A percentile compares a stretch with the other conserved stretches of the same genome.
These are phyloP conservation scores for Cladochytrium replicatum DNA, from an alignment of 192 early-diverging fungal genomes.

Conservation along the genomic window DNA sequence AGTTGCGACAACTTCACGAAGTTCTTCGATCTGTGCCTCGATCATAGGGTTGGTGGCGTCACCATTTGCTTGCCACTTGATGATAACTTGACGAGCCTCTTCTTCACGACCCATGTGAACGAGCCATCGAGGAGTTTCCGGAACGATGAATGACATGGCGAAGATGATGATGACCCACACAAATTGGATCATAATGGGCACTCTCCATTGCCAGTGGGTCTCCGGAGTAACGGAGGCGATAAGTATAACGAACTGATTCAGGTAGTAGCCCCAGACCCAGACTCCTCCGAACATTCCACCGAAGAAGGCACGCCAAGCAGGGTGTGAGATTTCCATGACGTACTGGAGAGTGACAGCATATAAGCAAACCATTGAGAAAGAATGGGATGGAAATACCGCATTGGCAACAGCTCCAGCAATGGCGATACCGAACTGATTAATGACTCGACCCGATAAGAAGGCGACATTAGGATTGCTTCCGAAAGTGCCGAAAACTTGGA, in stretches of 20 bases:
- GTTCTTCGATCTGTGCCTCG: conserved; percentile 30
- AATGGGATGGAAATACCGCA: neutral
- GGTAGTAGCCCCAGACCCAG: neutral
- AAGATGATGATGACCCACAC: conserved; percentile 38
- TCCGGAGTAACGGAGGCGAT: neutral
- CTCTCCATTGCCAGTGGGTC: conserved; percentile 39
- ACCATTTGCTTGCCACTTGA: conserved; percentile 53
- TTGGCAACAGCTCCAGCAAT: neutral
- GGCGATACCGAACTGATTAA: too few species aligned
- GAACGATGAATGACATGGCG: conserved; percentile 43
- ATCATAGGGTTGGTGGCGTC: conserved; percentile 32
- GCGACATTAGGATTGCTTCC: neutral
- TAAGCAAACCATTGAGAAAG: neutral
- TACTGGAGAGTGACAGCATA: neutral
- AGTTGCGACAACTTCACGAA: neutral
- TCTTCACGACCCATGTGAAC: conserved; percentile 55
- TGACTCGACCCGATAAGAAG: neutral
- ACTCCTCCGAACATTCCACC: neutral
- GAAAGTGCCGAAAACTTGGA: neutral
- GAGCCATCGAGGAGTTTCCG: conserved; percentile 79
- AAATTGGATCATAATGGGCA: conserved; percentile 42
- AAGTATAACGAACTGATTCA: neutral
- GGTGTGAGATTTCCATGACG: neutral
- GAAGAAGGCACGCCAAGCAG: neutral
- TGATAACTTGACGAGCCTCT: conserved; percentile 55